phyloP scores from a whole-genome alignment of 2,329 filamentous ascomycete genomes.

The Trichoderma atrobrunneum region DNA sequence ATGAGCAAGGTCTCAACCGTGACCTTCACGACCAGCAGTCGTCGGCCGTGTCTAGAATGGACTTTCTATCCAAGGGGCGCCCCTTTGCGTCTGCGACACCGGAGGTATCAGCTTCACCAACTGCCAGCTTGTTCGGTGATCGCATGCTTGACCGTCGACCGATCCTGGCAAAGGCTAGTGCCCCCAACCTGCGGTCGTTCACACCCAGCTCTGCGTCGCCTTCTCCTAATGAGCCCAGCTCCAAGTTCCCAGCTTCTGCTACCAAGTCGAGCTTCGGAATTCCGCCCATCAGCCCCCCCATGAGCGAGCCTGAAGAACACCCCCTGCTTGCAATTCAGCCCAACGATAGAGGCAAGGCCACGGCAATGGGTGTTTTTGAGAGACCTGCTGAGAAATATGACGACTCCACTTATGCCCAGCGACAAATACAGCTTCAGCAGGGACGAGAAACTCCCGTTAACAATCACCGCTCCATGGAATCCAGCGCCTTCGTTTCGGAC shows the following conservation, averaged over 20 bases:
- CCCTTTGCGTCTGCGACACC: constrained; percentile 50
- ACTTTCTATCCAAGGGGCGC: constrained; percentile 69
- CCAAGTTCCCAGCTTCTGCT: constrained; percentile 37
- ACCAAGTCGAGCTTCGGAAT: constrained; percentile 34
- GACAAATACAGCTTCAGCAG: constrained; percentile 76
- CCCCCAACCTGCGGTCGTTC: constrained; percentile 63
- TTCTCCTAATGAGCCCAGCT: constrained; percentile 32
- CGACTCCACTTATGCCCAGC: constrained; percentile 78
- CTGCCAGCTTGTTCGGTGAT: constrained; percentile 43
- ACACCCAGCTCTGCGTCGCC: constrained; percentile 40
- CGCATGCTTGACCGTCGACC: constrained; percentile 46
- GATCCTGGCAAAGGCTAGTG: constrained; percentile 58
- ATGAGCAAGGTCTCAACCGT: constrained; percentile 78
- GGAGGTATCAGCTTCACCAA: constrained; percentile 50
- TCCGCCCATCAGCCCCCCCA: constrained; percentile 51
- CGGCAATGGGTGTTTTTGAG: constrained; percentile 61
- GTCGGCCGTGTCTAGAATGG: constrained; percentile 73
- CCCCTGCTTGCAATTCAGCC: constrained; percentile 65
- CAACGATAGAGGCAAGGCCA: constrained; percentile 77
- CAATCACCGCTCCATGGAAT: constrained; percentile 44
- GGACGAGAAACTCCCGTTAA: constrained; percentile 62
- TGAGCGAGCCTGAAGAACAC: constrained; percentile 70
- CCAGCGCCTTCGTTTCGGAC: constrained; percentile 40
- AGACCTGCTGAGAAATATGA: constrained; percentile 76
- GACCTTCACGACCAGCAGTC: constrained; percentile 78